Conservation (phyloP, 768 basidiomycete genomes). For the Trichaptum fuscoviolaceum region DNA sequence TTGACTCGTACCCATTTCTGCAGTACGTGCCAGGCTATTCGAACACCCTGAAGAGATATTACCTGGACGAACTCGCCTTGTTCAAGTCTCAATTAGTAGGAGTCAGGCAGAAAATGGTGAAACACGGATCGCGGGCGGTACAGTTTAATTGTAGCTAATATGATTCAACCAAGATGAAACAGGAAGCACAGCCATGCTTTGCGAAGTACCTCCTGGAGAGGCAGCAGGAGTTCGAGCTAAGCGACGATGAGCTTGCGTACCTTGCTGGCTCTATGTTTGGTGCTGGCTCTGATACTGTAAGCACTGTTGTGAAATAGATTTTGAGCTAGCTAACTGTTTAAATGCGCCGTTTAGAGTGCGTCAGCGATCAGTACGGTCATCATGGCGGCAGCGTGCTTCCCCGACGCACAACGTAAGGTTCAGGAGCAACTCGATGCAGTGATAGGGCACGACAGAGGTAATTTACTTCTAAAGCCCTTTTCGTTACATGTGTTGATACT, state of each 20-base stretch:
- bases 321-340: not conserved
- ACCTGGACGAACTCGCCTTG: conserved; percentile 47
- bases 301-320: conserved; percentile 7
- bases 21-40: conserved; percentile 57
- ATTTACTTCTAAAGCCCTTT: not conserved
- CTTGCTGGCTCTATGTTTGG: conserved; percentile 62
- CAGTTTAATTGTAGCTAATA: conserved; percentile 19
- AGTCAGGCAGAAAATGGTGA: conserved; percentile 42
- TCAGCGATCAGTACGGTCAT: conserved; percentile 50
- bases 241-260: conserved; percentile 55
- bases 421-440: conserved; percentile 52
- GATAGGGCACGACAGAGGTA: conserved; percentile 38
- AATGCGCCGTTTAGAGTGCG: conserved; percentile 32
- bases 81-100: conserved; percentile 48
- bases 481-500: not conserved
- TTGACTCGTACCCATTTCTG: conserved; percentile 33
- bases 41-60: conserved; percentile 50
- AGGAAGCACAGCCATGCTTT: conserved; percentile 35
- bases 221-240: conserved; percentile 47
- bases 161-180: conserved; percentile 28
- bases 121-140: not conserved
- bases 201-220: conserved; percentile 54
- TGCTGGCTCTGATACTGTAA: conserved; percentile 56
- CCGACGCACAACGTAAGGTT: conserved; percentile 43
- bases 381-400: conserved; percentile 55